Conservation (phyloP, 768 basidiomycete genomes). For the Agaricus blazei region DNA sequence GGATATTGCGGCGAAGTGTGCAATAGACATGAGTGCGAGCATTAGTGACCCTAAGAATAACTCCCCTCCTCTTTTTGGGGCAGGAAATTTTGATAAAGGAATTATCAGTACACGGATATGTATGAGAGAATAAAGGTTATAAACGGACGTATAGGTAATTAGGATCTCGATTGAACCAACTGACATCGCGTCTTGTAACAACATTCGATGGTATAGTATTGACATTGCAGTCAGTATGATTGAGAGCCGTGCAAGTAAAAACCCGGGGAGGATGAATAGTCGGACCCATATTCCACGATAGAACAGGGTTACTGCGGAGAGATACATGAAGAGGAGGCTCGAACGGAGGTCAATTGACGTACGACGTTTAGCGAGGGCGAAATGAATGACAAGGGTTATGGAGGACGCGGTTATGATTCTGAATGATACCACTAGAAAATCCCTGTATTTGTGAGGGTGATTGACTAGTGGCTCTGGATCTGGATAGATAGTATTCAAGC, state of each 20-base stretch:
- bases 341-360: neutral
- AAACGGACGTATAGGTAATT: neutral
- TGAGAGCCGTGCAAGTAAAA: neutral
- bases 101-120: no score
- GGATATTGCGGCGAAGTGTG: neutral
- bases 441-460: no score
- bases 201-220: neutral
- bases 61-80: neutral
- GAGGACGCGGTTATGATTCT: no score
- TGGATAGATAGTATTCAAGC: no score
- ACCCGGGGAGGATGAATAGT: neutral
- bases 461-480: no score
- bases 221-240: neutral
- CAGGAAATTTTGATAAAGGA: neutral
- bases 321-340: neutral
- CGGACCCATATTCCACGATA: neutral
- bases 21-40: neutral
- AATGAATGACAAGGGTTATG: neutral
- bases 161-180: neutral
- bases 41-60: neutral
- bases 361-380: conserved; percentile 4
- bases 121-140: neutral
- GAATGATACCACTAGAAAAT: no score
- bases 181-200: neutral
- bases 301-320: neutral